phyloP scores from a whole-genome alignment of 169 alveolate genomes.

The Hammondia hammondi region DNA sequence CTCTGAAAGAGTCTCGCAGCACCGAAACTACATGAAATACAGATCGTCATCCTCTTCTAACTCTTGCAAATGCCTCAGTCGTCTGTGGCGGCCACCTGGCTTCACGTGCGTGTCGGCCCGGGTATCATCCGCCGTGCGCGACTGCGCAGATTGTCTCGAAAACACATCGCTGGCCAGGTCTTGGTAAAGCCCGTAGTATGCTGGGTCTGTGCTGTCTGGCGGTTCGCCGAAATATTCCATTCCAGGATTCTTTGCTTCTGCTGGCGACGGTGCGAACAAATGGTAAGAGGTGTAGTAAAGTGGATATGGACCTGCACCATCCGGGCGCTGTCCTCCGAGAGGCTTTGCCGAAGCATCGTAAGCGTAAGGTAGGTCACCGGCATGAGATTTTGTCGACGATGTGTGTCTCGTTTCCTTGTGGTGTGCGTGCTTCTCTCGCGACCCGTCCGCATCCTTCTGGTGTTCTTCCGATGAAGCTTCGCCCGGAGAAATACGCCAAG shows the following conservation, averaged over 20 bases:
- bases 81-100: background rate
- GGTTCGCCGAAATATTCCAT: conserved; percentile 32
- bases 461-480: background rate
- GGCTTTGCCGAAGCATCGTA: conserved; percentile 23
- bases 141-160: background rate
- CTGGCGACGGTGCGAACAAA: conserved; percentile 19
- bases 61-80: background rate
- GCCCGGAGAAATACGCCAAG: background rate
- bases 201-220: conserved; percentile 13
- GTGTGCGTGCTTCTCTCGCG: background rate
- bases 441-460: background rate
- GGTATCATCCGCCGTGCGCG: background rate
- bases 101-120: background rate
- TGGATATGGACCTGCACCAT: conserved; percentile 4
- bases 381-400: background rate
- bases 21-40: background rate
- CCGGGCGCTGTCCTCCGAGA: background rate
- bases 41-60: background rate
- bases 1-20: too few relatives aligned
- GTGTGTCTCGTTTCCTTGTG: background rate
- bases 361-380: background rate
- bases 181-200: conserved; percentile 10
- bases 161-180: conserved; percentile 18
- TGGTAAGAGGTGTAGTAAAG: conserved; percentile 26
- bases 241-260: conserved; percentile 1